Evolutionary conservation across 2,329 filamentous ascomycete genomes (phyloP).

Genomic region (Hymenoscyphus linearis): DNA sequence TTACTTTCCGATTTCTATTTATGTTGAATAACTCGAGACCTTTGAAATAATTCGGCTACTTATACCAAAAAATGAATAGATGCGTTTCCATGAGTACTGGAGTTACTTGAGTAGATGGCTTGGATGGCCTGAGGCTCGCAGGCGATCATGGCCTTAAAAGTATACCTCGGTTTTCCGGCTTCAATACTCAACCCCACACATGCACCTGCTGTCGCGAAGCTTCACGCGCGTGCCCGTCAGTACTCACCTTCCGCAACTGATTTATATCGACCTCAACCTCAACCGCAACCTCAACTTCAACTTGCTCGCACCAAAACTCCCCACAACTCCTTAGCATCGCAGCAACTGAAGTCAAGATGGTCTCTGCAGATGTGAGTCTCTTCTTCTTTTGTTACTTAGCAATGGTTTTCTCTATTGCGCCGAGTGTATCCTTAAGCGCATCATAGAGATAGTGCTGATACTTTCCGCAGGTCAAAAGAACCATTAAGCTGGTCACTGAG

Average conservation of each 20-base stretch:
- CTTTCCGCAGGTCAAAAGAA: slow-evolving; percentile 63
- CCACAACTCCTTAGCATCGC: background rate
- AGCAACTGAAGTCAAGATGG: background rate
- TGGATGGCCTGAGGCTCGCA: no score
- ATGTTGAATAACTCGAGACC: no score
- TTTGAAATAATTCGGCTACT: no score
- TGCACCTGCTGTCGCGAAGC: background rate
- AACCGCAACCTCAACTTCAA: background rate
- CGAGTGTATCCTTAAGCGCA: background rate
- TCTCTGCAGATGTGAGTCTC: background rate
- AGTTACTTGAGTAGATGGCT: no score
- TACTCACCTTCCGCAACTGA: background rate
- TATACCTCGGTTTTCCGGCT: background rate
- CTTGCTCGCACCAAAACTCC: background rate
- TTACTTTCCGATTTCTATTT: no score
- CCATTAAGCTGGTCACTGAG: slow-evolving; percentile 88
- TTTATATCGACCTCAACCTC: background rate
- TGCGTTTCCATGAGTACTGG: no score
- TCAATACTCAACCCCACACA: background rate
- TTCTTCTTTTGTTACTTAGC: background rate
- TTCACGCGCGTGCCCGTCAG: background rate
- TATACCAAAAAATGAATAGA: no score
- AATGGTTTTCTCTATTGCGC: background rate
- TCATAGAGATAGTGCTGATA: background rate
- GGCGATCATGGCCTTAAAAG: background rate